These are phyloP conservation scores for Acanthamoeba sp. DNA, from an alignment of 208 protist genomes.

Conservation along the genomic window DNA sequence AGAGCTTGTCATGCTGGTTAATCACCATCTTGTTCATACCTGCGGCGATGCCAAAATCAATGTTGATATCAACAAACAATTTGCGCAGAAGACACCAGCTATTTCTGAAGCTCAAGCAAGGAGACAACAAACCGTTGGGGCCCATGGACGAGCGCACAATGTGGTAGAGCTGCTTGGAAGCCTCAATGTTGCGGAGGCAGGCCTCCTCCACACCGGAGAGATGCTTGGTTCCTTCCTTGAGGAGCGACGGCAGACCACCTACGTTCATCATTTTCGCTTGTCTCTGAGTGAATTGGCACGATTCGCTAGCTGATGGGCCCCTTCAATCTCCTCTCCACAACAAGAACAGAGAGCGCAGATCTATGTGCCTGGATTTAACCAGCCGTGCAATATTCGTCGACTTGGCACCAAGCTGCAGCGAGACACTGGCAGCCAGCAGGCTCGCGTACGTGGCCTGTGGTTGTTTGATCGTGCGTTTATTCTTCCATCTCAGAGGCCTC, in stretches of 20 bases:
- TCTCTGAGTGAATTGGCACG: background rate
- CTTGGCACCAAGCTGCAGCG: no score
- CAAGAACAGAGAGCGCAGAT: background rate
- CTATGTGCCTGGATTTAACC: background rate
- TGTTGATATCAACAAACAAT: conserved; percentile 35
- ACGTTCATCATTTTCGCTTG: conserved; percentile 72
- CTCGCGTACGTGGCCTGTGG: no score
- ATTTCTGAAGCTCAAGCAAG: no score
- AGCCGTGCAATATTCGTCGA: background rate
- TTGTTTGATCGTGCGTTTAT: background rate
- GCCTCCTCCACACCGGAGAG: conserved; percentile 96
- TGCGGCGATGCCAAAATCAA: conserved; percentile 72
- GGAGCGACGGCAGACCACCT: conserved; percentile 75
- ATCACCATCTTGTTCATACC: conserved; percentile 99
- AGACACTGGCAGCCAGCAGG: no score
- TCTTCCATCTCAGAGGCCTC: conserved; percentile 53
- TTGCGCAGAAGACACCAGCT: background rate
- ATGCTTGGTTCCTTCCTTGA: conserved; percentile 89
- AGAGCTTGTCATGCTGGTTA: conserved; percentile 99
- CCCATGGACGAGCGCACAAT: conserved; percentile 98
- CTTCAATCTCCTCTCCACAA: conserved; percentile 1
- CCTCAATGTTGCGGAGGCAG: conserved; percentile 98
- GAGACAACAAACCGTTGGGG: conserved; percentile 96
- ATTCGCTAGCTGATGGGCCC: background rate
- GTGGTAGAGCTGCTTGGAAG: conserved; percentile 96